These are phyloP conservation scores for Camellia sinensis DNA, from an alignment of 148 eudicot species.

Conservation along the genomic window DNA sequence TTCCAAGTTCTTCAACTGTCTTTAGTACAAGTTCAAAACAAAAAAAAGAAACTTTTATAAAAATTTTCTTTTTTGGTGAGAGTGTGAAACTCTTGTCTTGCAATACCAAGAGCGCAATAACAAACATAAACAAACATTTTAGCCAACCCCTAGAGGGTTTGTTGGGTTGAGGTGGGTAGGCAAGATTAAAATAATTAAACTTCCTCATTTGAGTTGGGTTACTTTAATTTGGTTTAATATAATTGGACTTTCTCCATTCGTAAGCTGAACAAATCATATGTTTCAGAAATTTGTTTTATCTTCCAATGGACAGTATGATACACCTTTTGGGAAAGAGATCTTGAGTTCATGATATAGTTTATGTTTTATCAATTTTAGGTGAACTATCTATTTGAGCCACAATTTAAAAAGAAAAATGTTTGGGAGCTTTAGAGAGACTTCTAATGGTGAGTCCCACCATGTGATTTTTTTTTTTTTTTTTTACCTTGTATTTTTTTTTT, in stretches of 20 bases:
- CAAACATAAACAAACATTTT: background rate
- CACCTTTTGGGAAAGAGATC: background rate
- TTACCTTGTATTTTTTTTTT: too few relatives aligned
- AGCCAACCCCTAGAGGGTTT: background rate
- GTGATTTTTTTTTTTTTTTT: too few relatives aligned
- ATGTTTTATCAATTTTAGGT: background rate
- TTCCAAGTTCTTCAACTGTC: too few relatives aligned
- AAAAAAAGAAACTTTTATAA: background rate
- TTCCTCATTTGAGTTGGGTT: background rate
- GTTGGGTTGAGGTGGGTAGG: background rate
- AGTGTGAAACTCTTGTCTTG: background rate
- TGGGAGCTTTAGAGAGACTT: too few relatives aligned
- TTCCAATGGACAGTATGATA: background rate
- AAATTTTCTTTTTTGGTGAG: background rate
- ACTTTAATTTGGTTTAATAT: background rate
- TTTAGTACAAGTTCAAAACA: too few relatives aligned
- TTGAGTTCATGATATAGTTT: background rate
- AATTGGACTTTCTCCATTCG: background rate
- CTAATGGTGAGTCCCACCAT: too few relatives aligned
- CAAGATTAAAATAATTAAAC: background rate
- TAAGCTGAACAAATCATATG: background rate
- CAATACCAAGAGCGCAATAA: background rate
- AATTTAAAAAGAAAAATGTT: too few relatives aligned
- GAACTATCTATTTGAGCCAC: background rate
- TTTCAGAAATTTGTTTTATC: background rate